Evolutionary conservation across 306 rosid species (phyloP).

Genomic region (Neltuma alba): DNA sequence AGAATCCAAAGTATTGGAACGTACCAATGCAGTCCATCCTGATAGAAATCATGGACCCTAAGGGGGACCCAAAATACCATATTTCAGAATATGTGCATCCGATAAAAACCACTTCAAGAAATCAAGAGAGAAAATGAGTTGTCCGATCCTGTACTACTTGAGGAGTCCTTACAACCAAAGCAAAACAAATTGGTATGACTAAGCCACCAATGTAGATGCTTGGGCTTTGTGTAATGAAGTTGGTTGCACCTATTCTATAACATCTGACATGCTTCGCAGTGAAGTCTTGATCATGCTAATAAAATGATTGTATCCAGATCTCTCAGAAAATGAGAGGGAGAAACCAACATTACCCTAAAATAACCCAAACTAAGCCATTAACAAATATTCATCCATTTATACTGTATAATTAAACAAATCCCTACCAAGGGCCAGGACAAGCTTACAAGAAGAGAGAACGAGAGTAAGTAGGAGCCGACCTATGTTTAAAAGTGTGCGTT

Average conservation of each 20-base stretch:
- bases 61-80: not conserved
- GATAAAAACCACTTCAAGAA: not conserved
- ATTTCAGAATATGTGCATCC: not conserved
- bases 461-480: not conserved
- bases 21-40: not conserved
- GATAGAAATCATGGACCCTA: not conserved
- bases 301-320: not conserved
- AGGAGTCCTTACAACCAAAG: not conserved
- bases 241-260: not conserved
- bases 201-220: not conserved
- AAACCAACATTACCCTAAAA: not conserved
- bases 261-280: not conserved
- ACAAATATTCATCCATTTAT: not conserved
- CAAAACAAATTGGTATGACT: not conserved
- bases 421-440: not conserved
- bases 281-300: not conserved
- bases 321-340: conserved; percentile 12
- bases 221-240: not conserved
- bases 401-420: not conserved
- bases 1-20: not conserved
- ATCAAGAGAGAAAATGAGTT: not conserved
- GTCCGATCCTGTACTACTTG: not conserved
- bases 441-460: not conserved
- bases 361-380: not conserved
- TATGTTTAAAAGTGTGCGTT: not conserved